A percentile compares a stretch with the other conserved stretches of the same genome.
Evolutionary conservation across 2,329 filamentous ascomycete species (phyloP).

Genomic region (Sclerotinia subarctica): DNA sequence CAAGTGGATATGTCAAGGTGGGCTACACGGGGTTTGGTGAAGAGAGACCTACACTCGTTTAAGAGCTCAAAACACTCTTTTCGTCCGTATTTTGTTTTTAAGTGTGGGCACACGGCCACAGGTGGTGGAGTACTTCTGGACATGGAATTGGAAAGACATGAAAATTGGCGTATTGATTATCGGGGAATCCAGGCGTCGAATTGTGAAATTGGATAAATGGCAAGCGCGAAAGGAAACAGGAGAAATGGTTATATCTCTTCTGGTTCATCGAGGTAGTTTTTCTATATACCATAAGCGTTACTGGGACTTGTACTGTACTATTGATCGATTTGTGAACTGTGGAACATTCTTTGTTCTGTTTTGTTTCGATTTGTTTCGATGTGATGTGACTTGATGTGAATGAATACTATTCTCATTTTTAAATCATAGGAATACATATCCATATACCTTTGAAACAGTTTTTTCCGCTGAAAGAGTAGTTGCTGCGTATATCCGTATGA

Average conservation of each 20-base stretch:
- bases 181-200: background rate
- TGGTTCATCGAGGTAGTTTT: background rate
- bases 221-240: background rate
- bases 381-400: no score
- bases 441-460: no score
- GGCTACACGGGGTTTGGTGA: background rate
- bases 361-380: no score
- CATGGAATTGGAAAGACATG: background rate
- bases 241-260: background rate
- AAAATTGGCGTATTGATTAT: background rate
- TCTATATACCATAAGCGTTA: background rate
- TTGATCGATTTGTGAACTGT: background rate
- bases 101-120: background rate
- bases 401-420: no score
- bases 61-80: background rate
- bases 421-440: no score
- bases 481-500: no score
- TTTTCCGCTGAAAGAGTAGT: no score
- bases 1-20: slow-evolving; percentile 5
- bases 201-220: background rate
- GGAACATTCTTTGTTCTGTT: no score
- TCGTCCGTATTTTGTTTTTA: background rate
- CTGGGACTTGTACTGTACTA: background rate
- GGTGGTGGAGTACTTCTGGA: background rate
- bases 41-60: slow-evolving; percentile 1